Evolutionary conservation across 192 early-diverging fungal species (phyloP).

Genomic region (Pilaira anomala): DNA sequence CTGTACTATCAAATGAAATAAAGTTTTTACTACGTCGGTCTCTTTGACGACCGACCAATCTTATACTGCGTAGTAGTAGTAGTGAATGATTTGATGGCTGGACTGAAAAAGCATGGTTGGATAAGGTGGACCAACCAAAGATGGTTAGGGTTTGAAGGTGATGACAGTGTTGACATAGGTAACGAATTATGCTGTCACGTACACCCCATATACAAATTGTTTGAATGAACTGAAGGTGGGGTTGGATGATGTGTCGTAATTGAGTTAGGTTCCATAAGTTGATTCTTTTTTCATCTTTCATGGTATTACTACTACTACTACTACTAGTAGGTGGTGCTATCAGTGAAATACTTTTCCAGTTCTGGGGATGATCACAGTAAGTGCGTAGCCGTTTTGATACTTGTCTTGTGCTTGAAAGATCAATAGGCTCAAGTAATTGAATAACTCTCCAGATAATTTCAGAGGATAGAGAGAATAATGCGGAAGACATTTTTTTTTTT

Average conservation of each 20-base stretch:
- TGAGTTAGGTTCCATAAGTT: slow-evolving; percentile 3
- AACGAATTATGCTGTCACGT: slow-evolving; percentile 17
- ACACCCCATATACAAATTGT: slow-evolving; percentile 18
- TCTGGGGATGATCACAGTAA: slow-evolving; percentile 9
- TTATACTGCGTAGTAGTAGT: not conserved
- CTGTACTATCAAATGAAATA: slow-evolving; percentile 14
- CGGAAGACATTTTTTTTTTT: not conserved
- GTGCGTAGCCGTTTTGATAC: not conserved
- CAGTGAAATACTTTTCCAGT: slow-evolving; percentile 2
- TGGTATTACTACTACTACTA: too few species aligned
- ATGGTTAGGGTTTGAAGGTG: slow-evolving; percentile 5
- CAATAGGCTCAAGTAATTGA: not conserved
- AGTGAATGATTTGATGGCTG: not conserved
- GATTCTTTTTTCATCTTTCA: too few species aligned
- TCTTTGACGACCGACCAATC: slow-evolving; percentile 12
- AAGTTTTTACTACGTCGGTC: too few species aligned
- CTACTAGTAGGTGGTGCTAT: not conserved
- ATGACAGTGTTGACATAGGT: not conserved
- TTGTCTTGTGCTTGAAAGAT: not conserved
- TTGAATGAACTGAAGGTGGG: not conserved
- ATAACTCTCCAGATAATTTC: slow-evolving; percentile 14
- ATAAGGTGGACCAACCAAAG: slow-evolving; percentile 17
- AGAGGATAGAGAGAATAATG: slow-evolving; percentile 3
- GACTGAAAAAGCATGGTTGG: slow-evolving; percentile 15
- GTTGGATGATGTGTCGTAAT: slow-evolving; percentile 2